Base-by-base conservation (phyloP, 208 protist species). In the Tritrichomonas foetus region DNA sequence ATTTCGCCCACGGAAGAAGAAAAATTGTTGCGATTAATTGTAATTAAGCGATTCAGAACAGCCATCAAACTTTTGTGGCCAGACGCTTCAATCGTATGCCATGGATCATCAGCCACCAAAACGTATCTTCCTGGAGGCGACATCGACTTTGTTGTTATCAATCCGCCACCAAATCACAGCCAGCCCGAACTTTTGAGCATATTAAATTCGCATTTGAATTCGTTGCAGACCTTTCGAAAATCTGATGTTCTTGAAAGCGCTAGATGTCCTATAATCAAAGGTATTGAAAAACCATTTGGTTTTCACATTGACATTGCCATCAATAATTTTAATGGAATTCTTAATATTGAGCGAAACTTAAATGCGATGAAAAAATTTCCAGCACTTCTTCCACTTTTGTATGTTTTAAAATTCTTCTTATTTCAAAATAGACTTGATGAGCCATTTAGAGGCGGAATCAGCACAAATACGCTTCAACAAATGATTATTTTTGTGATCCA, bases 41-140 rank as follows among this genome's bases (percentile, higher is more conserved):
- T 89, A 33, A 89, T 89, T 36, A 57, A 89, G 16, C 41, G 47
- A n/a, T 89, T 89, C 39, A 41, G 44, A 20, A 27, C 25, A 20
- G 78, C 78, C 22, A 39, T 89, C n/a, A 61, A 53, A 39, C 41
- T 53, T n/a, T 16, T 89, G 5, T 89, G 78, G 78, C 78, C 78
- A 39, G 39, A 57, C 33, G 78, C 78, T 1, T 44, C 33, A 89
- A 20, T 89, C 47, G 39, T 89, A 39, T 53, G 41, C 44, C 78
- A 89, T 16, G 78, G 78, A 33, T 89, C 78, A 39, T 53, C 78
- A 5, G 78, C 78, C 5, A 89, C 78, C 11, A n/a, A n/a, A 57
- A 89, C 78, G 57, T 89, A 53, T 89, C 47, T 89, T 53, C 78
- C 78, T 16, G 57, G 57, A 39, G 78, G 78, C 1, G 78, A 89